Evolutionary conservation across 2,329 filamentous ascomycete species (phyloP), one percentile per base, ranked within the genome.

Genomic region (Sarocladium oryzae): DNA sequence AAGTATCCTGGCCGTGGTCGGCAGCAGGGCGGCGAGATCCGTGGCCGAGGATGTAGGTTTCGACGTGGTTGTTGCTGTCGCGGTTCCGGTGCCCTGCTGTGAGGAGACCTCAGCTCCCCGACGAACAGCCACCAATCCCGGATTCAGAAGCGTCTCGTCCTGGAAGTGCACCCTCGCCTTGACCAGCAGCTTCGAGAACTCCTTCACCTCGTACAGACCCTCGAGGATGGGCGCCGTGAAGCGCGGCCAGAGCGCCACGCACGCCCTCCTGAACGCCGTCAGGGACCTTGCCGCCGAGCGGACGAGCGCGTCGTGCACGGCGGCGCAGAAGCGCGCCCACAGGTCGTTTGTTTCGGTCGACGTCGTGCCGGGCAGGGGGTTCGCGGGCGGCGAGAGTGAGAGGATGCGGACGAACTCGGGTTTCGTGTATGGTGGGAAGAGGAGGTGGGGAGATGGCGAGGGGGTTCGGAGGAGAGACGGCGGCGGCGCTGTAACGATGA

Each of bases 381-480:
- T 54, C 1, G 60, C 53, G 0, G 74, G 71, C 2, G 73, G 72
- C 2, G 67, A 71, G 6, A 75, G 70, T n/a, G 84, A 76, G 23
- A 96, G 73, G 56, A 99, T 95, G 36, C 79, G 73, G 50, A 95
- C 77, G 51, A 89, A 85, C 59, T 96, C 88, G 51, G 81, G 68
- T 60, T 93, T 91, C 10, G 81, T 84, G 68, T 97, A 99, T 2
- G 88, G 78, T 1, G 89, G 81, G 63, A 97, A 97, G 62, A 87
- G 81, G 23, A 97, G 74, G 65, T 93, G 84, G 2, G 89, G 84
- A 0, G 85, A 78, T 4, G 46, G 46, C 4, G 85, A 83, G 4
- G 86, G 72, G 7, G 81, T 76, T 57, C 88, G 85, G 8, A 95
- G 78, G 57, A 85, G 78, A 33, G 81, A 76, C 1, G 88, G 79